Percentiles rank a stretch among this genome's conserved stretches.
Conservation (phyloP, 257 asterid genomes). For the Nicotiana otophora region DNA sequence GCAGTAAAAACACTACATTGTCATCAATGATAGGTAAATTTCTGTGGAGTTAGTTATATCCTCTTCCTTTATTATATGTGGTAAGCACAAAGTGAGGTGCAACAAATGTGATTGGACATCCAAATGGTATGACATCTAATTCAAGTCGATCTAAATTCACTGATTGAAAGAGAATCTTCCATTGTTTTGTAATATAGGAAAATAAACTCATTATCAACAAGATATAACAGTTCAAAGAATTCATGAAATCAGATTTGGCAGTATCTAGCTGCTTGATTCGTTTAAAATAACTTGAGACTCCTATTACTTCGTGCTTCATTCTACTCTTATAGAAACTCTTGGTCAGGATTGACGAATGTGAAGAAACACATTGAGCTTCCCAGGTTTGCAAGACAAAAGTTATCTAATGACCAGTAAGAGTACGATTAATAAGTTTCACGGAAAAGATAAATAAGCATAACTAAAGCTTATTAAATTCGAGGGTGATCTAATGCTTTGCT, state of each 20-base stretch:
- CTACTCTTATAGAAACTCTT: neutral
- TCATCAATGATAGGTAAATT: neutral
- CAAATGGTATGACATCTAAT: neutral
- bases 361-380: neutral
- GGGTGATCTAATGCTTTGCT: neutral
- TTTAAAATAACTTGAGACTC: neutral
- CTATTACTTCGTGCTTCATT: neutral
- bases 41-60: neutral
- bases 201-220: neutral
- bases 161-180: neutral
- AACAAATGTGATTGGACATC: neutral
- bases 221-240: neutral
- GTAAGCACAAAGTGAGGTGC: neutral
- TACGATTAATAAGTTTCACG: neutral
- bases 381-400: neutral
- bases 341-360: neutral
- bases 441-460: neutral
- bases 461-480: neutral
- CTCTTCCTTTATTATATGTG: neutral
- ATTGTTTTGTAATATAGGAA: neutral
- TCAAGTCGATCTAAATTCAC: neutral
- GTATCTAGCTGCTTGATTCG: conserved; percentile 2
- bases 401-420: neutral
- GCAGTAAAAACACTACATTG: neutral
- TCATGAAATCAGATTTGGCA: neutral